Base-by-base conservation (phyloP, 164 flowering plant genomes). In the Stephania japonica region DNA sequence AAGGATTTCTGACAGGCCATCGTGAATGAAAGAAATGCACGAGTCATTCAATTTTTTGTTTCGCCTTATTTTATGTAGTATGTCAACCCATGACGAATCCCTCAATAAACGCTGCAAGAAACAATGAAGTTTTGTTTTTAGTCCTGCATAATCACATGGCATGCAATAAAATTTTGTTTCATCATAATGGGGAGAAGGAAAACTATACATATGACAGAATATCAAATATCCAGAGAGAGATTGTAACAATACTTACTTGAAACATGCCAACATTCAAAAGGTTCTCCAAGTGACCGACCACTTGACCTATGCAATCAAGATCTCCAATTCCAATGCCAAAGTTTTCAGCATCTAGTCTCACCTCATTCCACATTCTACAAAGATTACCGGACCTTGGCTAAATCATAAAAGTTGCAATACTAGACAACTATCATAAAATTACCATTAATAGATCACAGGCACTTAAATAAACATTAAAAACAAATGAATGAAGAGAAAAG, bases 321-420 rank as follows among this genome's bases (percentile, higher is more conserved):
- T 80, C 80, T 67, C 38, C 77, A 44, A 72, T 53, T 23, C 73
- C 63, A 70, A 80, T 77, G 19, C 61, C 75, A 68, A 74, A 74
- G 64, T 67, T 74, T 42, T 77, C 73, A 70, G 47, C 71, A 25
- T 77, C 80, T 70, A 68, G 44, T 77, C 77, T 77, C 59, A 77
- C 73, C 67, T 77, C 74, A 74, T 68, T 70, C 75, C 77, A 64
- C 82, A 80, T 80, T 75, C 82, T 80, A 74, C 7, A 53, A 12
- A 53, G 18, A 19, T 13, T 16, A 53, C 5, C 19, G 19, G 38
- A 32, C 38, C 38, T 19, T 13, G 61, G 19, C 14, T 13, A 53
- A 12, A 53, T 16, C 14, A 53, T 53, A 53, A 53, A 44, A 53
- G 61, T 53, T 19, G 19, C 14, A 53, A 4, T 10, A 53, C 18